phyloP scores from a whole-genome alignment of 106 monocot species.

The Allium cepa region DNA sequence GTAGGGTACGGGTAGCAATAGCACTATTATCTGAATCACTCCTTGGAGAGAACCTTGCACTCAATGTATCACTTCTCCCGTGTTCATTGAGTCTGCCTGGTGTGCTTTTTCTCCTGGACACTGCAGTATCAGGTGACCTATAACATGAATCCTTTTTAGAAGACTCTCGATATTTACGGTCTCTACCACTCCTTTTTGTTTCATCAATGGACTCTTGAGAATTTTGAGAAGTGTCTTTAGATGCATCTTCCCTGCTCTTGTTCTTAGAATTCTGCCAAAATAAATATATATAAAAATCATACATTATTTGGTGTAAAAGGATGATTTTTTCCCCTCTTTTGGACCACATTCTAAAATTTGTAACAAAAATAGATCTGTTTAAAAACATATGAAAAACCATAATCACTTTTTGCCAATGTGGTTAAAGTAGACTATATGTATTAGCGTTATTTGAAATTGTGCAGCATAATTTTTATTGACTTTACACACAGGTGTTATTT shows the following conservation, averaged over 20 bases:
- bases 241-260: slow-evolving; percentile 64
- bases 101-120: slow-evolving; percentile 25
- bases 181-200: slow-evolving; percentile 24
- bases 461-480: no score
- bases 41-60: slow-evolving; percentile 18
- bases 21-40: slow-evolving; percentile 25
- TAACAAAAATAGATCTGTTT: no score
- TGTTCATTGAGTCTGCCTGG: slow-evolving; percentile 19
- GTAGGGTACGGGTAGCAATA: slow-evolving; percentile 36
- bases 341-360: no score
- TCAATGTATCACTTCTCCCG: slow-evolving; percentile 14
- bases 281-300: slow-evolving; percentile 6
- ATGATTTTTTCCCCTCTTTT: no score
- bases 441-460: no score
- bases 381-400: no score
- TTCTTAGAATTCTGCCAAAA: slow-evolving; percentile 50
- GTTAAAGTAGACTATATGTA: no score
- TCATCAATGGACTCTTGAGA: slow-evolving; percentile 34
- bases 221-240: slow-evolving; percentile 35
- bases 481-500: no score
- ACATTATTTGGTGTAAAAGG: no score
- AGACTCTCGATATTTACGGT: slow-evolving; percentile 32
- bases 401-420: no score
- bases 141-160: slow-evolving; percentile 29
- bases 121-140: slow-evolving; percentile 21